These are phyloP conservation scores for Pythium sp. DNA, from an alignment of 352 stramenopile genomes.

Conservation along the genomic window DNA sequence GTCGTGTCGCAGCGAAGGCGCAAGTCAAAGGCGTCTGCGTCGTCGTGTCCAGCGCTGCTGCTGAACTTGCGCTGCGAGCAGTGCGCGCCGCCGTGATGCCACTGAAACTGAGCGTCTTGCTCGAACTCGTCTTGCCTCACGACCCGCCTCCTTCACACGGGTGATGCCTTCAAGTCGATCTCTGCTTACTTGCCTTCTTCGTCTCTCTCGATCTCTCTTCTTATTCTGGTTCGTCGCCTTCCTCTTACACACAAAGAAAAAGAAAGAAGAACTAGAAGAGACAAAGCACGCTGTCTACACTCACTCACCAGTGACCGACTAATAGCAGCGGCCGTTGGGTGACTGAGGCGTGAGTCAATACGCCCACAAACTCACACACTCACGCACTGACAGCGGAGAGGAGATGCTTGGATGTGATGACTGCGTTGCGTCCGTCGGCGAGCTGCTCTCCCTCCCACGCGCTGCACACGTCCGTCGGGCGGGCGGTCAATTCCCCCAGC, in stretches of 20 bases:
- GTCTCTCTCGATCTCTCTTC: not conserved
- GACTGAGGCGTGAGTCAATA: not conserved
- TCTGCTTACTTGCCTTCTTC: not conserved
- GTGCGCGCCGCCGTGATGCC: constrained; percentile 12
- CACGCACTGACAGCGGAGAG: not conserved
- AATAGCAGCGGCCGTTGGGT: not conserved
- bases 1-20: not conserved
- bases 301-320: not conserved
- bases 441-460: not conserved
- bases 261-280: not conserved
- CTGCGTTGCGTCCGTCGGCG: not conserved
- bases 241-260: not conserved
- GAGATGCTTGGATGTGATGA: not conserved
- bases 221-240: not conserved
- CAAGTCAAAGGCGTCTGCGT: not conserved
- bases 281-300: not conserved
- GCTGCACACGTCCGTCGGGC: not conserved
- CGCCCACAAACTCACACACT: not conserved
- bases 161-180: not conserved
- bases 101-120: constrained; percentile 10
- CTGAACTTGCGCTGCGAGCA: constrained; percentile 6
- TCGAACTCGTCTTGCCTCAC: constrained; percentile 15
- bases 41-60: constrained; percentile 8
- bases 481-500: not conserved
- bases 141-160: not conserved